phyloP scores from a whole-genome alignment of 495 filamentous ascomycete genomes.

The Aspergillus steynii region DNA sequence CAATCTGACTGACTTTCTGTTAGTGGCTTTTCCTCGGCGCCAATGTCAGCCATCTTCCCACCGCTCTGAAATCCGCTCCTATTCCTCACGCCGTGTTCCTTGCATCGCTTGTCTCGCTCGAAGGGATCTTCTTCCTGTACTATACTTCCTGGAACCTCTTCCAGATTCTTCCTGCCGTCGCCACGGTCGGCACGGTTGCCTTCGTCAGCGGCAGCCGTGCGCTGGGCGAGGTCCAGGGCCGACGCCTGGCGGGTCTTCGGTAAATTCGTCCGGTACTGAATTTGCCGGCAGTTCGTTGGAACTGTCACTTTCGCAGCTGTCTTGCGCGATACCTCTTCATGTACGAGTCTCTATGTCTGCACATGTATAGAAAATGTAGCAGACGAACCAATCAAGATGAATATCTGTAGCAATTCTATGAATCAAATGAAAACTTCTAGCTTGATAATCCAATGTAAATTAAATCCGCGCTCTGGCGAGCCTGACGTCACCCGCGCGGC shows the following conservation, averaged over 20 bases:
- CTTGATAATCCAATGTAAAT: not conserved
- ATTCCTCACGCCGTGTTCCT: conserved; percentile 80
- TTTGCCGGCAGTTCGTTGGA: not conserved
- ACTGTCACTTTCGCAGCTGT: not conserved
- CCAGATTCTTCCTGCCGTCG: conserved; percentile 76
- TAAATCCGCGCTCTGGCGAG: not conserved
- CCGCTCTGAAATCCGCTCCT: conserved; percentile 71
- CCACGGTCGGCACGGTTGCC: conserved; percentile 63
- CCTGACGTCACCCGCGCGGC: conserved; percentile 27
- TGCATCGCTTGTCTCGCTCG: conserved; percentile 79
- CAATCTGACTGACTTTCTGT: conserved; percentile 7
- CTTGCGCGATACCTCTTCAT: not conserved
- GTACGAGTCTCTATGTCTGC: not conserved
- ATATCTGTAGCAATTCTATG: not conserved
- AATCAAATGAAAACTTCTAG: not conserved
- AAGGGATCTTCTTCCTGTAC: conserved; percentile 92
- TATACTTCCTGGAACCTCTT: conserved; percentile 93
- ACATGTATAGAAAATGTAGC: not conserved
- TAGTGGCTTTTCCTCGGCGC: conserved; percentile 82
- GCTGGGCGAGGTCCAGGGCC: conserved; percentile 85
- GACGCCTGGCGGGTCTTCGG: conserved; percentile 77
- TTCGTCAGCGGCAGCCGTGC: conserved; percentile 91
- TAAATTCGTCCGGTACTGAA: conserved; percentile 38
- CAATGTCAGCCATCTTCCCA: conserved; percentile 76
- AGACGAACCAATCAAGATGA: not conserved